Conservation (phyloP, 2,329 filamentous ascomycete genomes). For the Rutstroemia sp. region DNA sequence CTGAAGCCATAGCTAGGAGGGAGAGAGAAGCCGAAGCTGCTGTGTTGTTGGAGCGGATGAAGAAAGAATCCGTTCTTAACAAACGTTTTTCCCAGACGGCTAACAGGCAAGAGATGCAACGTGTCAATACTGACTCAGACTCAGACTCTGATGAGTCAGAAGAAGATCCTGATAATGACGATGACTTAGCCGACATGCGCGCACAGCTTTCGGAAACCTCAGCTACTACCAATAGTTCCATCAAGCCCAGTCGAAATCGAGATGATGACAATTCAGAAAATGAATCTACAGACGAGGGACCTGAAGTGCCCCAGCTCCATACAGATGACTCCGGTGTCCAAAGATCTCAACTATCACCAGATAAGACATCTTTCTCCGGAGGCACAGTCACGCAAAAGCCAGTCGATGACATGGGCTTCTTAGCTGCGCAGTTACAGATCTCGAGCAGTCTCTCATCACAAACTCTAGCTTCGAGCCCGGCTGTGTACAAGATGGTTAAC, state of each 20-base stretch:
- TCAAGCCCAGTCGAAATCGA: neutral
- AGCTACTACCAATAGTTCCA: neutral
- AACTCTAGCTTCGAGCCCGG: neutral
- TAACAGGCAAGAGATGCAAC: neutral
- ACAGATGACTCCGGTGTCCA: slow-evolving; percentile 1
- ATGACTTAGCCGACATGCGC: neutral
- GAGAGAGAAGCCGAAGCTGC: neutral
- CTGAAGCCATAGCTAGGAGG: neutral
- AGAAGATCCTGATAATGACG: slow-evolving; percentile 16
- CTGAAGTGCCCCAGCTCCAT: neutral
- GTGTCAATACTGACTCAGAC: neutral
- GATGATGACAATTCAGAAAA: neutral
- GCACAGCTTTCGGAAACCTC: neutral
- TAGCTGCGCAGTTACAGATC: neutral
- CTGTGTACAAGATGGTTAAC: slow-evolving; percentile 2
- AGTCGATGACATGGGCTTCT: neutral
- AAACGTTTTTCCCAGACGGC: neutral
- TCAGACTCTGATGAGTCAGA: slow-evolving; percentile 11
- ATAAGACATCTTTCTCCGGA: neutral
- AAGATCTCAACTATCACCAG: neutral
- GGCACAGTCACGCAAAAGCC: neutral
- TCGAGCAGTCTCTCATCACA: neutral
- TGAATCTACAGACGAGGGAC: neutral
- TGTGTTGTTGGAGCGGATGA: neutral
- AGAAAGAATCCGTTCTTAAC: neutral